Conservation (phyloP, 768 basidiomycete species). For the Hemileccinum rubropunctum region DNA sequence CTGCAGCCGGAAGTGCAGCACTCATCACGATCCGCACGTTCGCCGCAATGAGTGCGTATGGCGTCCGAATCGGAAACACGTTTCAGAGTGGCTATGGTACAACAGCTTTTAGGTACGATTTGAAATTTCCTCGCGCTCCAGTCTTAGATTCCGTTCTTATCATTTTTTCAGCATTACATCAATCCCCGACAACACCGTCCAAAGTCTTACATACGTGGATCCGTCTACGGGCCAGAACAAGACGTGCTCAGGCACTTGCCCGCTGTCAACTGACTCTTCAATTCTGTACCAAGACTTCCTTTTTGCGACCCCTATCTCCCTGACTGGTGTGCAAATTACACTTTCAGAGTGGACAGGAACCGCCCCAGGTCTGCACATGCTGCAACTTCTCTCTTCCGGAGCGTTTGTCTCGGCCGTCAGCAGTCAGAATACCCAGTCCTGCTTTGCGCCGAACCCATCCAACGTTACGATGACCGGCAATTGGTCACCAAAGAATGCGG, state of each 20-base stretch:
- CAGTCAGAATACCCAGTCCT: constrained; percentile 60
- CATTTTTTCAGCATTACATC: constrained; percentile 64
- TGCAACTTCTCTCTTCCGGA: constrained; percentile 92
- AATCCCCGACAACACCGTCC: constrained; percentile 85
- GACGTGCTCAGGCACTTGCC: constrained; percentile 79
- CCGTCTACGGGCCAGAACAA: constrained; percentile 67
- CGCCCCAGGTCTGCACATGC: constrained; percentile 79
- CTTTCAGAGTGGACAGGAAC: constrained; percentile 73
- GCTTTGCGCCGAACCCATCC: constrained; percentile 76
- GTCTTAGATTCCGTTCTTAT: neutral
- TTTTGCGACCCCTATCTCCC: constrained; percentile 56
- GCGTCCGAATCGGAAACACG: constrained; percentile 90
- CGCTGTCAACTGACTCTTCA: constrained; percentile 71
- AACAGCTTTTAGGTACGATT: constrained; percentile 73
- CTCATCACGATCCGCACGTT: constrained; percentile 78
- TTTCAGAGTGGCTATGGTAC: constrained; percentile 80
- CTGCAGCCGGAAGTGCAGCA: constrained; percentile 64
- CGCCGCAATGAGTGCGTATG: constrained; percentile 68
- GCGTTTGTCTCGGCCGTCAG: constrained; percentile 79
- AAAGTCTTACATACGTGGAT: constrained; percentile 75
- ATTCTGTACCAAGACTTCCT: constrained; percentile 93
- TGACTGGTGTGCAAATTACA: constrained; percentile 89
- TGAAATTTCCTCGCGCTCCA: neutral
- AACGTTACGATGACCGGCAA: constrained; percentile 62
- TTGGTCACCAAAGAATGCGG: constrained; percentile 64